Base-by-base conservation (phyloP, 805 yeast species). In the Ogataea naganishii region DNA sequence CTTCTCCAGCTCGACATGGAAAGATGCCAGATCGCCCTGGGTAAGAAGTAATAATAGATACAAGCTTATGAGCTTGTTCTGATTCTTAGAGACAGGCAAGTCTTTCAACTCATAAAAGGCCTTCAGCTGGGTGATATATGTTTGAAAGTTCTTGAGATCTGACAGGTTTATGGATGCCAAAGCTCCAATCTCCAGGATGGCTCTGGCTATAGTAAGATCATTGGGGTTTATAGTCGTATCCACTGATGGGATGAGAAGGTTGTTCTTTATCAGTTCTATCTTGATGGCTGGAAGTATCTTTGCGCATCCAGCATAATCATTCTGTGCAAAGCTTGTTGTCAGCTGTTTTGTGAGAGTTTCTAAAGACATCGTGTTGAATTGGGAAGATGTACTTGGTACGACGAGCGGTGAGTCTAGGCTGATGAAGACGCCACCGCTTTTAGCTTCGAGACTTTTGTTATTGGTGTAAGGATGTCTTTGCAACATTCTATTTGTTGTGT, bases 161-260 rank as follows among this genome's bases (percentile, higher is more conserved):
- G 68, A 58, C 24, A 69, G 52, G 41, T 79, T 78, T 37, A 92
- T 74, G 29, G 88, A 70, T 12, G 82, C 70, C 31, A 89, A 62
- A 1, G 95, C 94, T 9, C 95, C 96, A 36, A 86, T 72, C 53
- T 92, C 97, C 29, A 92, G 62, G 24, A 89, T 80, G 23, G 80
- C 74, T 42, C 94, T 76, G 6, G 95, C 75, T 23, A 85, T 82
- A 36, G 69, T 64, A 34, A 86, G 66, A 57, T 88, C 96, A 35
- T 69, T 71, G 20, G 74, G 50, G 33, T 67, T 67, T 53, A 44
- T 55, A 30, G 39, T 54, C 32, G 54, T 44, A 30, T 57, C 63
- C 5, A 56, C 34, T 12, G 49, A 31, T 13, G 96, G 96, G 16
- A 86, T 72, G 35, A 92, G 69, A 26, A 89, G 60, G 37, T 80